phyloP scores from a whole-genome alignment of 257 asterid genomes.

The Solanum sitiens region DNA sequence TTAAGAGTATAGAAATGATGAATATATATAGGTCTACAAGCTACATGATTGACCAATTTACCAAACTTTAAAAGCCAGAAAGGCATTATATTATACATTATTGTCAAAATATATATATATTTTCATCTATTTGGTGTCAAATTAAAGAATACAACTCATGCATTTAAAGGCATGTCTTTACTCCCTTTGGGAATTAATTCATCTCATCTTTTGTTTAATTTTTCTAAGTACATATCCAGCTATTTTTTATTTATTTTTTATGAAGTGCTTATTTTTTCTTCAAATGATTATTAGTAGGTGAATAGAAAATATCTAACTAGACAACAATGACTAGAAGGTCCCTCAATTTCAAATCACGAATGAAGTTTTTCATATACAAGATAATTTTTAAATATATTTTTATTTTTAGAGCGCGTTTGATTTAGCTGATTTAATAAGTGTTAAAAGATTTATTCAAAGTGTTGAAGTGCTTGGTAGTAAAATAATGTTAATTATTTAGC shows the following conservation, averaged over 20 bases:
- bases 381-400: no score
- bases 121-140: not conserved
- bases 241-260: not conserved
- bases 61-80: not conserved
- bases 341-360: not conserved
- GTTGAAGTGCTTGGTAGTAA: not conserved
- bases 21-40: not conserved
- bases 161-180: not conserved
- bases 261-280: not conserved
- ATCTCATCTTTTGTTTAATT: not conserved
- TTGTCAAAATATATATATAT: not conserved
- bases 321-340: not conserved
- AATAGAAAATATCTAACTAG: not conserved
- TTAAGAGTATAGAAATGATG: not conserved
- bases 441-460: not conserved
- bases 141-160: not conserved
- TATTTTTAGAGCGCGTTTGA: not conserved
- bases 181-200: not conserved
- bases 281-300: not conserved
- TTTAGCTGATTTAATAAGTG: not conserved
- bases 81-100: not conserved
- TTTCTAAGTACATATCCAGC: not conserved
- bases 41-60: not conserved
- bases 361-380: not conserved
- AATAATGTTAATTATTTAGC: not conserved